Evolutionary conservation across 305 asterid genomes (phyloP).

Genomic region (Petunia hybrid): DNA sequence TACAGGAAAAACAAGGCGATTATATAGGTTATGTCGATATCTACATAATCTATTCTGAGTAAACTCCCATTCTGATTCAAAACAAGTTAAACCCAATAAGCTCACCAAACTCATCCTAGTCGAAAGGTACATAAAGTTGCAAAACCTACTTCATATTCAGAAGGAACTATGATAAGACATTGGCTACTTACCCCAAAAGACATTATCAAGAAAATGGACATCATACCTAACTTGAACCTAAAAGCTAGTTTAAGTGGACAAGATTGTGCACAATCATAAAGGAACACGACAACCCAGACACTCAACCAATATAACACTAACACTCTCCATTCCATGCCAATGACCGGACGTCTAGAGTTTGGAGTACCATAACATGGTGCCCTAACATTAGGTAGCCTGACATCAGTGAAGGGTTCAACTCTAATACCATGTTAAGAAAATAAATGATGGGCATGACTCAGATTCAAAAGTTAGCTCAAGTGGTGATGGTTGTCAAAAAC

Average conservation of each 20-base stretch:
- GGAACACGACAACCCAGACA: neutral
- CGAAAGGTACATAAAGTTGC: neutral
- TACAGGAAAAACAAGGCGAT: too few species aligned
- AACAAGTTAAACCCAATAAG: neutral
- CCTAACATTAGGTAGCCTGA: neutral
- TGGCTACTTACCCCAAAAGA: neutral
- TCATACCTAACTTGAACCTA: neutral
- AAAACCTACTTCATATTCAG: slow-evolving; percentile 9
- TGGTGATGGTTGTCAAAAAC: neutral
- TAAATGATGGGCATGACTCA: too few species aligned
- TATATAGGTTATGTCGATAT: neutral
- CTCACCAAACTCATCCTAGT: neutral
- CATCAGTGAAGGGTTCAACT: neutral
- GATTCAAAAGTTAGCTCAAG: neutral
- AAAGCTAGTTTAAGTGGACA: neutral
- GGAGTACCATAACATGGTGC: neutral
- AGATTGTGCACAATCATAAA: neutral
- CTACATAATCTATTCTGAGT: neutral
- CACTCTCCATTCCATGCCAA: neutral
- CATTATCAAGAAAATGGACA: neutral
- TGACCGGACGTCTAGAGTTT: neutral
- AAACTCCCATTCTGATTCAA: neutral
- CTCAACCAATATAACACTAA: neutral
- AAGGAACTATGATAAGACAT: neutral
- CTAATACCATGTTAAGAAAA: neutral